These are phyloP conservation scores for Bruguiera parviflora DNA, from an alignment of 345 rosid species.

Conservation along the genomic window DNA sequence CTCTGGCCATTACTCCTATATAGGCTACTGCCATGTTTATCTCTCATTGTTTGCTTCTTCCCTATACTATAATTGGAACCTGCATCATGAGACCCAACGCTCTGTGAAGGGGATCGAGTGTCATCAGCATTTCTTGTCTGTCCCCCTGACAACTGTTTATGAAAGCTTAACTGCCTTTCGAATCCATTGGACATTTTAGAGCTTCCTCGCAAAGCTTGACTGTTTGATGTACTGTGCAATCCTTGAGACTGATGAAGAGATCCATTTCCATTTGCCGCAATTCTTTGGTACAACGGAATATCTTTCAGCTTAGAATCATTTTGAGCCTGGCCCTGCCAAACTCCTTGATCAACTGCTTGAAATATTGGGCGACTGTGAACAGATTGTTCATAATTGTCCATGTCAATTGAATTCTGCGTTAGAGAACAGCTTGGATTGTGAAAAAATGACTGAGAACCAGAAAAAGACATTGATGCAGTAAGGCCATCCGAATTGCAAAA, in stretches of 20 bases:
- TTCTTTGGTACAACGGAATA: constrained; percentile 51
- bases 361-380: constrained; percentile 95
- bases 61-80: constrained; percentile 58
- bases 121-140: constrained; percentile 39
- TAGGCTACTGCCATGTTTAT: constrained; percentile 50
- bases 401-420: constrained; percentile 59
- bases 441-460: constrained; percentile 88
- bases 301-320: constrained; percentile 71
- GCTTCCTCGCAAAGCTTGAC: constrained; percentile 49
- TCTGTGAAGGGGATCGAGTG: constrained; percentile 59
- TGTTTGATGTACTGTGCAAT: constrained; percentile 40
- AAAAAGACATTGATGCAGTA: constrained; percentile 85
- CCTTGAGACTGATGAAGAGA: constrained; percentile 52
- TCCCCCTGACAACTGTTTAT: constrained; percentile 41
- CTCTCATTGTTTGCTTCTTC: constrained; percentile 54
- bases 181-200: constrained; percentile 49
- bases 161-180: constrained; percentile 69
- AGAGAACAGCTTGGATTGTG: constrained; percentile 98
- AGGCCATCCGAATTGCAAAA: constrained; percentile 79
- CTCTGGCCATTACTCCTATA: constrained; percentile 61
- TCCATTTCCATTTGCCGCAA: constrained; percentile 68
- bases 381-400: constrained; percentile 84
- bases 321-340: constrained; percentile 65
- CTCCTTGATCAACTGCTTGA: constrained; percentile 61
- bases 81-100: constrained; percentile 62